phyloP scores from a whole-genome alignment of 352 stramenopile genomes.

The Phytophthora tentaculata region DNA sequence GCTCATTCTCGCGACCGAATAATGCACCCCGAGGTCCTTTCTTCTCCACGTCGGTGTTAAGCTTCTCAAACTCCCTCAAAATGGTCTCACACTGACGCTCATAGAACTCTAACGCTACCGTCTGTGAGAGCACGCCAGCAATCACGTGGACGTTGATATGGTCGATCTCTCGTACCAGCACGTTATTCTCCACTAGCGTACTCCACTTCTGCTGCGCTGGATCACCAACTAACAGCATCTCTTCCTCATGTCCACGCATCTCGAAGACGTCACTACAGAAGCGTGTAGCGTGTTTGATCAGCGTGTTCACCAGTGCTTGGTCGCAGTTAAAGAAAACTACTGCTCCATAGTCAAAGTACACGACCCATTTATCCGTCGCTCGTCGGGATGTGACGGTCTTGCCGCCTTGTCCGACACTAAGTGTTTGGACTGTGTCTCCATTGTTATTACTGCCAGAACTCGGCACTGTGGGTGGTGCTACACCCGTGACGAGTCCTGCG shows the following conservation, averaged over 20 bases:
- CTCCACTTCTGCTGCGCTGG: constrained; percentile 79
- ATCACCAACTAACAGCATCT: constrained; percentile 77
- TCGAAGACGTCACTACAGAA: constrained; percentile 84
- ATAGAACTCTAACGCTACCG: constrained; percentile 96
- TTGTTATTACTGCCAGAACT: constrained; percentile 18
- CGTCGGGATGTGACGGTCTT: constrained; percentile 69
- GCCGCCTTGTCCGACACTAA: constrained; percentile 49
- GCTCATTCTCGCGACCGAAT: constrained; percentile 78
- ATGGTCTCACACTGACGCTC: constrained; percentile 96
- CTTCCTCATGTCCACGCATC: constrained; percentile 79
- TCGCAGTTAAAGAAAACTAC: constrained; percentile 95
- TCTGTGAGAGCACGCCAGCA: constrained; percentile 95
- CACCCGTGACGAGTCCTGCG: constrained; percentile 47
- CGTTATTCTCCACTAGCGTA: constrained; percentile 84
- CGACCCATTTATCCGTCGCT: constrained; percentile 92
- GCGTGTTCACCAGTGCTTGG: constrained; percentile 69
- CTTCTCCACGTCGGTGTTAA: constrained; percentile 90
- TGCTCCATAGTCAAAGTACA: constrained; percentile 93
- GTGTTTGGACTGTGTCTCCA: constrained; percentile 43
- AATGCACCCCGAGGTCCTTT: constrained; percentile 75
- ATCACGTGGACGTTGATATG: constrained; percentile 93
- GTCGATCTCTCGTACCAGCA: constrained; percentile 81
- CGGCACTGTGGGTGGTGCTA: constrained; percentile 25
- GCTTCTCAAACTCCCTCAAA: constrained; percentile 93
- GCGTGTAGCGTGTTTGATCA: constrained; percentile 78